Base-by-base conservation (phyloP, 2,329 filamentous ascomycete species). In the Taxawa tesnikishii region DNA sequence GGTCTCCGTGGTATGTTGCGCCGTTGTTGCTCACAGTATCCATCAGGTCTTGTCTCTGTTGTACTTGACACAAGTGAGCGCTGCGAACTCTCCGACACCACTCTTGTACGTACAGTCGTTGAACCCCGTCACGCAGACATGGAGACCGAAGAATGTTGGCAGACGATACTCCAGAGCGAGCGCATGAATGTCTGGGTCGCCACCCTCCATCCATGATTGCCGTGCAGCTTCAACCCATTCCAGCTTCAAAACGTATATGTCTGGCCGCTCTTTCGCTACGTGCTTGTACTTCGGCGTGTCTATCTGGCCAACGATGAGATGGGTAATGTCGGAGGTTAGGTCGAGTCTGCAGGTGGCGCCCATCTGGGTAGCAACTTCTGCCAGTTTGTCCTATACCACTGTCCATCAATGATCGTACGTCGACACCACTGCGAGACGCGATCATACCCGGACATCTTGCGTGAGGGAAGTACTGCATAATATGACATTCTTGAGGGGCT, bases 231-330 rank as follows among this genome's bases (percentile, higher is more conserved):
- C 76, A 30, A 98, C 70, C 83, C 85, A 98, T 48, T 73, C 70
- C n/a, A 79, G 73, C 26, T 73, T 73, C 61, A 98, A 77, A 30
- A 85, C 78, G 51, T 75, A 76, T 48, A 98, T 78, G 49, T 98
- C 90, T 29, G 79, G 75, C 32, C 90, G 73, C 53, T 88, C 81
- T 50, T 79, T 83, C 33, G 88, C 90, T 48, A 96, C 88, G 65
- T 93, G 94, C 55, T 78, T 80, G 59, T 98, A 98, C 57, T 98
- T 98, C 30, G 81, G 75, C 1, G 88, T 96, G 52, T 88, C 74
- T 48, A 84, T 81, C 47, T 82, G 78, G 53, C 87, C 90, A 39
- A 94, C 83, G 41, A 98, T 72, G 28, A 98, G 75, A 61, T 98
- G 90, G 4, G 90, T 96, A 29, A 93, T 84, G 54, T 94, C 84